Percentiles rank a stretch among this genome's conserved stretches.
These are phyloP conservation scores for Pyrenochaeta sp. DNA, from an alignment of 2,329 filamentous ascomycete species.

Conservation along the genomic window DNA sequence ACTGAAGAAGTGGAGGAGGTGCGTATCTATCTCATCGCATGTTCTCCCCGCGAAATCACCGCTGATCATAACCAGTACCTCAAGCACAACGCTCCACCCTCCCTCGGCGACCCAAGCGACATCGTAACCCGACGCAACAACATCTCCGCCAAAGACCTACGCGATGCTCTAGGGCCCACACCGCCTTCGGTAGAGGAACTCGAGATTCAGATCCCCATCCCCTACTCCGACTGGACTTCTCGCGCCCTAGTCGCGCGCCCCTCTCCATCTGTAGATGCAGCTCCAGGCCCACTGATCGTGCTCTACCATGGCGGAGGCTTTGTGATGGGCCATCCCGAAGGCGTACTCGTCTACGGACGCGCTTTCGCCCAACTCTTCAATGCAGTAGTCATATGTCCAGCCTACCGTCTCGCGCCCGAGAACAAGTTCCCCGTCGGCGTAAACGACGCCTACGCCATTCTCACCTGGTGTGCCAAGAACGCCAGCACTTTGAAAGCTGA, in stretches of 20 bases:
- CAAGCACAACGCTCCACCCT: background rate
- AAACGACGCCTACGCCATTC: constrained; percentile 58
- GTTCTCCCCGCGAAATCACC: too few species aligned
- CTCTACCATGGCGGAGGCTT: constrained; percentile 13
- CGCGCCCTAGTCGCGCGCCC: background rate
- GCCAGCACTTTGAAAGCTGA: constrained; percentile 12
- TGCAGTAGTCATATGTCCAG: constrained; percentile 58
- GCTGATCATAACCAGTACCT: background rate
- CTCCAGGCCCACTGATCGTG: constrained; percentile 7
- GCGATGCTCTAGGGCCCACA: background rate
- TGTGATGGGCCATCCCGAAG: constrained; percentile 1
- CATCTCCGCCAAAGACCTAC: background rate
- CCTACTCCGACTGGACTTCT: background rate
- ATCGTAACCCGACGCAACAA: background rate
- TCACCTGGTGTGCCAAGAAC: constrained; percentile 47
- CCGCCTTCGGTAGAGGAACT: background rate
- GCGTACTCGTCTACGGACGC: constrained; percentile 4
- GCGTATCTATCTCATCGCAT: background rate
- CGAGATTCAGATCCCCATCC: background rate
- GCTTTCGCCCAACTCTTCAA: constrained; percentile 9
- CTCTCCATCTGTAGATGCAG: background rate
- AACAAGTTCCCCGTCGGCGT: constrained; percentile 57
- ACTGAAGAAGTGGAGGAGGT: constrained; percentile 1
- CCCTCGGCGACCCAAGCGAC: background rate
- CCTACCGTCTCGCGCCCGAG: constrained; percentile 61